A percentile compares a stretch with the other conserved stretches of the same genome.
phyloP scores from a whole-genome alignment of 306 rosid species.

The Phaseolus lunatus region DNA sequence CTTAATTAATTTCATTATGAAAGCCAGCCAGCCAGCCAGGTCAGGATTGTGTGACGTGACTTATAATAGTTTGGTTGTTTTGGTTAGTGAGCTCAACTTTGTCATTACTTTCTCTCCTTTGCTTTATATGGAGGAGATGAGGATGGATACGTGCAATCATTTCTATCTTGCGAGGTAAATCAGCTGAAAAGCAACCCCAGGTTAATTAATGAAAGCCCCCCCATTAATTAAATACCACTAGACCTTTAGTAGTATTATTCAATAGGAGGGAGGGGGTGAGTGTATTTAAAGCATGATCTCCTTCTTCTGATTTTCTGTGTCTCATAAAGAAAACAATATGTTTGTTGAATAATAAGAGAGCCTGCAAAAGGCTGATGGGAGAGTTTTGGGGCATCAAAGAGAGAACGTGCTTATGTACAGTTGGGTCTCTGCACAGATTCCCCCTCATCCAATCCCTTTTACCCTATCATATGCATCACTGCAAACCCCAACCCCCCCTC shows the following conservation, averaged over 20 bases:
- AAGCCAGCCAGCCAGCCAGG: background rate
- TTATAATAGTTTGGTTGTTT: conserved; percentile 19
- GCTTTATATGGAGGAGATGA: conserved; percentile 45
- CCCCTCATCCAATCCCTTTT: conserved; percentile 57
- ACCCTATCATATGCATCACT: conserved; percentile 51
- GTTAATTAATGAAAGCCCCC: conserved; percentile 44
- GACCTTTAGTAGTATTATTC: conserved; percentile 1
- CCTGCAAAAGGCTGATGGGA: conserved; percentile 57
- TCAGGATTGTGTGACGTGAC: conserved; percentile 45
- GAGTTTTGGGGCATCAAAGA: conserved; percentile 52
- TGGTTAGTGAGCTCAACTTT: conserved; percentile 44
- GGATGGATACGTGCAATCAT: conserved; percentile 58
- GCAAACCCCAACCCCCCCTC: background rate
- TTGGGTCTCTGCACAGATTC: conserved; percentile 66
- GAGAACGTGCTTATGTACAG: conserved; percentile 70
- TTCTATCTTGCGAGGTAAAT: conserved; percentile 53
- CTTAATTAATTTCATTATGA: conserved; percentile 28
- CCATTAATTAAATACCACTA: background rate
- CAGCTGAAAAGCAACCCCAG: conserved; percentile 48
- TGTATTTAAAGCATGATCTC: conserved; percentile 48
- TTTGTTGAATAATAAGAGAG: conserved; percentile 44
- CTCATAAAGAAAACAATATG: conserved; percentile 31
- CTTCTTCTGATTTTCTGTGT: conserved; percentile 46
- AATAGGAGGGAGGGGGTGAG: background rate
- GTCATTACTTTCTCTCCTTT: conserved; percentile 37